A percentile compares a stretch with the other conserved stretches of the same genome.
These are phyloP conservation scores for Boechera stricta DNA, from an alignment of 345 rosid species.

Conservation along the genomic window DNA sequence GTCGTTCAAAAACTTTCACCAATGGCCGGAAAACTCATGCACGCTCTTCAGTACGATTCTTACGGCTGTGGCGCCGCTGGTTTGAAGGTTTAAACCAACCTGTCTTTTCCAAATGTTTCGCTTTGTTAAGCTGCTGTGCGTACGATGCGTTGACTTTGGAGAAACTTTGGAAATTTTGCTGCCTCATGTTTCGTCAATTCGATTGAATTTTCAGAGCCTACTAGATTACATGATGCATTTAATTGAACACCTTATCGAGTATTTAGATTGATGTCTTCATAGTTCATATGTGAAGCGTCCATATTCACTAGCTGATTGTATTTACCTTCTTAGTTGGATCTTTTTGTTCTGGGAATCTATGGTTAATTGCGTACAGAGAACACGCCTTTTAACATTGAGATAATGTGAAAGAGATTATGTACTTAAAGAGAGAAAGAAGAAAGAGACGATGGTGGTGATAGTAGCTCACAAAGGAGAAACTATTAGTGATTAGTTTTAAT, in stretches of 20 bases:
- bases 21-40: conserved; percentile 56
- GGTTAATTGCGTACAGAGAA: no score
- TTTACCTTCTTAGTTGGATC: no score
- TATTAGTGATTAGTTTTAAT: no score
- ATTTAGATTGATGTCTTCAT: background rate
- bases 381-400: background rate
- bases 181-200: no score
- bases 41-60: conserved; percentile 53
- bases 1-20: background rate
- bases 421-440: no score
- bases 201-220: background rate
- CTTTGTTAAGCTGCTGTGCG: background rate
- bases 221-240: background rate
- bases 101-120: background rate
- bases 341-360: no score
- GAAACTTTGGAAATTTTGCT: background rate
- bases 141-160: background rate
- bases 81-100: conserved; percentile 39
- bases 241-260: no score
- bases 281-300: no score
- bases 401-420: no score
- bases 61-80: conserved; percentile 48
- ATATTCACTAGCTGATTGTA: no score
- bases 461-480: no score
- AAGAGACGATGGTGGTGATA: no score